Conservation (phyloP, 1,284 basidiomycete species). For the Ustilago shanxiensis region DNA sequence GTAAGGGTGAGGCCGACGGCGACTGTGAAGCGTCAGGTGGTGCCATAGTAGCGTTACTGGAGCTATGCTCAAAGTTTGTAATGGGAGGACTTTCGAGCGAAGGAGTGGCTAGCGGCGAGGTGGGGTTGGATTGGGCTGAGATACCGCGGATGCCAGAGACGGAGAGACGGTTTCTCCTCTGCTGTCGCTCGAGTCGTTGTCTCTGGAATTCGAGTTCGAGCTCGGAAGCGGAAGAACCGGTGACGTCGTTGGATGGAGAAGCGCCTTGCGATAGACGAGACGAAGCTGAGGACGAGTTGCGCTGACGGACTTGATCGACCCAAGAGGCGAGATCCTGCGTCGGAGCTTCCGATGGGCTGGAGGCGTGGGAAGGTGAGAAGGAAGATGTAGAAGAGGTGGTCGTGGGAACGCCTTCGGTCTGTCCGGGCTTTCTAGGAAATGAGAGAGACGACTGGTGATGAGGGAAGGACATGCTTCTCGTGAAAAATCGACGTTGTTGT, state of each 20-base stretch:
- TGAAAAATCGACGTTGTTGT: background rate
- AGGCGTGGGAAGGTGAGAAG: slow-evolving; percentile 3
- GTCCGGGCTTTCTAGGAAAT: slow-evolving; percentile 16
- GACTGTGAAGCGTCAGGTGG: slow-evolving; percentile 35
- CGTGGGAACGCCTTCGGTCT: slow-evolving; percentile 17
- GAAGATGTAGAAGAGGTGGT: background rate
- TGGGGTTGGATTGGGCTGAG: slow-evolving; percentile 32
- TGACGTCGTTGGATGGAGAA: slow-evolving; percentile 3
- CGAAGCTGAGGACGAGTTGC: slow-evolving; percentile 35
- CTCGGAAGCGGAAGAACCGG: slow-evolving; percentile 28
- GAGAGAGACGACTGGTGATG: slow-evolving; percentile 20
- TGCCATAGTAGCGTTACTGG: slow-evolving; percentile 16
- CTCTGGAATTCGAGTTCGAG: slow-evolving; percentile 45
- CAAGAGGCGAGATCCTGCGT: slow-evolving; percentile 49
- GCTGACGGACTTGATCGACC: slow-evolving; percentile 47
- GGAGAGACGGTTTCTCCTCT: slow-evolving; percentile 40
- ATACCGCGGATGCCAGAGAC: slow-evolving; percentile 47
- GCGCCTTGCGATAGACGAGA: slow-evolving; percentile 7
- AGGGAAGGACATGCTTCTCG: slow-evolving; percentile 28
- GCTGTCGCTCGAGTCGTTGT: slow-evolving; percentile 43
- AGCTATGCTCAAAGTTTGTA: slow-evolving; percentile 5
- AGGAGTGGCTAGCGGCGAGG: slow-evolving; percentile 39
- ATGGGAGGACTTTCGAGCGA: slow-evolving; percentile 19
- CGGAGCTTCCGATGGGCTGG: slow-evolving; percentile 20
- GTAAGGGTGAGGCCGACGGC: slow-evolving; percentile 28